Conservation (phyloP, 1,139 yeast genomes). For the Pichia norvegensis region DNA sequence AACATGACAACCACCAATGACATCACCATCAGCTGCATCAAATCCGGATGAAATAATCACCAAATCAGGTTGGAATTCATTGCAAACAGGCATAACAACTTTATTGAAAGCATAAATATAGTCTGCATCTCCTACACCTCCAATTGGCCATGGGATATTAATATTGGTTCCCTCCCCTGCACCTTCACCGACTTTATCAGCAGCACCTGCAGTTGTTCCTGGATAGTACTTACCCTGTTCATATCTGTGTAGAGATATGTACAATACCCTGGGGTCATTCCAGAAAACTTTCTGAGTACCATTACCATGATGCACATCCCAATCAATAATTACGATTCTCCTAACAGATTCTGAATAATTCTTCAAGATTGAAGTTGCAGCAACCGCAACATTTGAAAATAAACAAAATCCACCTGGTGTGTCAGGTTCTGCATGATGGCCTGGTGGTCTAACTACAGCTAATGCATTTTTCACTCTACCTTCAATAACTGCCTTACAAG, state of each 20-base stretch:
- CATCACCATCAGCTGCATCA: slow-evolving; percentile 98
- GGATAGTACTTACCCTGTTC: slow-evolving; percentile 93
- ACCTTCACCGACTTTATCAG: slow-evolving; percentile 75
- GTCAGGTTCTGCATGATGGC: slow-evolving; percentile 98
- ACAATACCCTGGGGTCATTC: slow-evolving; percentile 83
- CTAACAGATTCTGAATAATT: slow-evolving; percentile 84
- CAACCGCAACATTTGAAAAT: slow-evolving; percentile 95
- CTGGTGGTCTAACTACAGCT: slow-evolving; percentile 97
- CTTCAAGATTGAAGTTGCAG: slow-evolving; percentile 78
- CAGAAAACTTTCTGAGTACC: slow-evolving; percentile 93
- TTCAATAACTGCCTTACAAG: slow-evolving; percentile 91
- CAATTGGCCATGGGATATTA: slow-evolving; percentile 91
- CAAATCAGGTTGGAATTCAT: slow-evolving; percentile 88
- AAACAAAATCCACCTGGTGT: slow-evolving; percentile 95
- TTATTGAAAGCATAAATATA: slow-evolving; percentile 86
- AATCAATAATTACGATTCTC: slow-evolving; percentile 76
- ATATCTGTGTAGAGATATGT: slow-evolving; percentile 84
- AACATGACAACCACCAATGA: slow-evolving; percentile 95
- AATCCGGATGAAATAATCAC: slow-evolving; percentile 92
- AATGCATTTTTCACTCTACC: slow-evolving; percentile 85
- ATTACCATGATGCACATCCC: slow-evolving; percentile 99
- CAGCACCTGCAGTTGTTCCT: slow-evolving; percentile 77
- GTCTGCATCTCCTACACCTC: slow-evolving; percentile 94
- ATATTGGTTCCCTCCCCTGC: slow-evolving; percentile 79
- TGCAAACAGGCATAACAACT: slow-evolving; percentile 81